A percentile compares a stretch with the other conserved stretches of the same genome.
Conservation (phyloP, 192 early-diverging fungal species). For the Backusella westeae region DNA sequence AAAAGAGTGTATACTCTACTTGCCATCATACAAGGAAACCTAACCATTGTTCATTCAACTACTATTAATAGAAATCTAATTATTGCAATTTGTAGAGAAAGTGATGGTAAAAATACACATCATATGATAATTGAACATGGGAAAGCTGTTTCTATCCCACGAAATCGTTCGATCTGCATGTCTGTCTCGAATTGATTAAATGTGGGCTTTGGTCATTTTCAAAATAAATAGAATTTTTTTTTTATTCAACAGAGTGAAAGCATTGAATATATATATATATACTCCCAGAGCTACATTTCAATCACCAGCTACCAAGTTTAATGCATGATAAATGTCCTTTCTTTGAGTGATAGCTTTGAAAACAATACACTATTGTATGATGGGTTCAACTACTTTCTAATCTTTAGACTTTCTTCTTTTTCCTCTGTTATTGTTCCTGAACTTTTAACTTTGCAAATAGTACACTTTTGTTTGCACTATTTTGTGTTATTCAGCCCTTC, state of each 20-base stretch:
- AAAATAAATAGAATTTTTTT: neutral
- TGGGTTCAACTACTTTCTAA: no score
- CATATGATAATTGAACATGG: neutral
- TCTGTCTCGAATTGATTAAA: neutral
- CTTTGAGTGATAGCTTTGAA: no score
- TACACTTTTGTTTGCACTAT: neutral
- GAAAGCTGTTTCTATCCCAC: neutral
- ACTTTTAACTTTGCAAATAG: neutral
- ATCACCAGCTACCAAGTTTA: no score
- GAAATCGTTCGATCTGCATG: neutral
- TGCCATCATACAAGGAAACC: no score
- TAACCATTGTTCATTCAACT: no score
- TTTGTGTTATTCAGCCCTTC: neutral
- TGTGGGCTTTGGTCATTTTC: neutral
- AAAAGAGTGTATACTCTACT: neutral
- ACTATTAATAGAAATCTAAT: no score
- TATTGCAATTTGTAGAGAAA: neutral
- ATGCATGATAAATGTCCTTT: no score
- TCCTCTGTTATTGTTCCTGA: neutral
- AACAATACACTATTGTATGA: no score
- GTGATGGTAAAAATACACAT: neutral
- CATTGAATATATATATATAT: neutral
- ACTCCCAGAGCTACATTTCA: no score
- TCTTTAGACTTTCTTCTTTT: no score
- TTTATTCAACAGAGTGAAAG: neutral